Conservation (phyloP, 257 asterid genomes). For the Schizonepeta tenuifolia region DNA sequence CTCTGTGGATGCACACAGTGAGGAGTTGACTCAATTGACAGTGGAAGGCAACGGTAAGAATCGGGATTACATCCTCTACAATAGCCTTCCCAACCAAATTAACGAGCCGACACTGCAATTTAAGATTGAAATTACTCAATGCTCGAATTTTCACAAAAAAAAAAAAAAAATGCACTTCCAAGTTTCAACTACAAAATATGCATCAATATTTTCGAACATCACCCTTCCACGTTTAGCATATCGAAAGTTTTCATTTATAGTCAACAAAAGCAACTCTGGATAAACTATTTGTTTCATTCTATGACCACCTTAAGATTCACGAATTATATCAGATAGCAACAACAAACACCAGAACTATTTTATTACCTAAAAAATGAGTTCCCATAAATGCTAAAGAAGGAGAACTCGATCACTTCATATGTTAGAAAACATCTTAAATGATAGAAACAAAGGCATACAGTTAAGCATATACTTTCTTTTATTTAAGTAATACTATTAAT, state of each 20-base stretch:
- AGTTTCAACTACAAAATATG: conserved; percentile 1
- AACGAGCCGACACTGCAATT: conserved; percentile 65
- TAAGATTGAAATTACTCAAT: conserved; percentile 23
- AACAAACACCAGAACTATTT: too few species aligned
- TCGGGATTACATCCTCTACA: conserved; percentile 66
- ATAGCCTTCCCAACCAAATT: conserved; percentile 59
- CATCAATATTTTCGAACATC: not conserved
- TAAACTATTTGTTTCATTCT: too few species aligned
- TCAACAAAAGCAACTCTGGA: not conserved
- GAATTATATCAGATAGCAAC: too few species aligned
- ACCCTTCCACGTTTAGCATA: not conserved
- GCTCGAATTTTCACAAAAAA: not conserved
- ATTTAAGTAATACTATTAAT: too few species aligned
- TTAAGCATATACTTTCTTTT: too few species aligned
- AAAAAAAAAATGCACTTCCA: not conserved
- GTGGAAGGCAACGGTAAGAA: conserved; percentile 56
- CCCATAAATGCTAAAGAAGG: too few species aligned
- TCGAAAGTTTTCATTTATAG: not conserved
- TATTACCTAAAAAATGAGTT: too few species aligned
- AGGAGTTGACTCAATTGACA: conserved; percentile 61
- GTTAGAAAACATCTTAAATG: too few species aligned
- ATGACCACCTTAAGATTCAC: too few species aligned
- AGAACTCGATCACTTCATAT: too few species aligned
- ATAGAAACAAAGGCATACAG: too few species aligned
- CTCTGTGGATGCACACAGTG: conserved; percentile 50